Base-by-base conservation (phyloP, 805 yeast genomes). In the Millerozyma miso region DNA sequence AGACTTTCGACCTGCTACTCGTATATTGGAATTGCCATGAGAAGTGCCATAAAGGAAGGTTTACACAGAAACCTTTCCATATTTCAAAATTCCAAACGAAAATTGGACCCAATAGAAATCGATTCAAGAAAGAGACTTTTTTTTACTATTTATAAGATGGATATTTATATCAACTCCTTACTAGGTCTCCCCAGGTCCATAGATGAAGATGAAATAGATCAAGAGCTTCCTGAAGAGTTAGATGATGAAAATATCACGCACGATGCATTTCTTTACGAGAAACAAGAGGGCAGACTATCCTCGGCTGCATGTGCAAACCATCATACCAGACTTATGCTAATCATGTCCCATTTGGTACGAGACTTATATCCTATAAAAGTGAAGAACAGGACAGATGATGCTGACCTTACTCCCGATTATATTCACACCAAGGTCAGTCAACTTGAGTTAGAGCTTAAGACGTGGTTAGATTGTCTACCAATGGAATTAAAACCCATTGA, bases 121-220 rank as follows among this genome's bases (percentile, higher is more conserved):
- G 96, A 90, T 56, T 84, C 87, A 1, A 72, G 95, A 46, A 89
- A 88, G 61, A 72, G 97, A 45, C 65, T 90, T 34, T 89, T 89
- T 59, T 89, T 91, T 86, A 84, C 96, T 1, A 83, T 89, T 48
- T 85, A 86, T 60, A 89, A 89, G 59, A 85, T 88, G 84, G 97
- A 90, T 56, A 80, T 88, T 35, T 89, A 90, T 59, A 86, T 88
- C 54, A 87, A 86, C 59, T 85, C 96, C 6, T 81, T 89, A 67
- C 60, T 90, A 49, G 97, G 96, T 1, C 69, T 89, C 39, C 97
- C 97, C 1, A 69, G 88, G 44, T 78, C 89, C 2, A 77, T 88
- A 14, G 69, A 79, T 38, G 85, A 83, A 47, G 86, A 82, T 48
- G 95, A 88, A 51, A 81, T 87, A 49, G 96, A 89, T 63, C 97